Percentiles rank a stretch among this genome's conserved stretches.
These are phyloP conservation scores for Stipa capillata DNA, from an alignment of 176 grass and related monocot genomes.

Conservation along the genomic window DNA sequence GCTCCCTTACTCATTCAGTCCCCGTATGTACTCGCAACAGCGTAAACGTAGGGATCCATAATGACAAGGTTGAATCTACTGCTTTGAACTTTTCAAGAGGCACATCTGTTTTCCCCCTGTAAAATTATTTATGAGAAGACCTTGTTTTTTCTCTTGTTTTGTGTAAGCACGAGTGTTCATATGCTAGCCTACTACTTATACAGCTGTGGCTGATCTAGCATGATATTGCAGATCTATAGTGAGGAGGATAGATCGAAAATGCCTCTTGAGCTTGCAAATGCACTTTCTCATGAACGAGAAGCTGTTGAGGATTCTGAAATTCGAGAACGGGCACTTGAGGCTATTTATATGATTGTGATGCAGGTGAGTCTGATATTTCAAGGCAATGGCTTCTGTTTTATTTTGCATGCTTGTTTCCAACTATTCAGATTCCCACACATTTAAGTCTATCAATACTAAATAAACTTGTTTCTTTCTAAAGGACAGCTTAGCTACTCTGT, in stretches of 20 bases:
- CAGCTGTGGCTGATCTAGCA: background rate
- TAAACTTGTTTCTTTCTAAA: background rate
- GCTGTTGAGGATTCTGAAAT: conserved; percentile 79
- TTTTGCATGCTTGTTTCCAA: background rate
- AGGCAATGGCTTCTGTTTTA: background rate
- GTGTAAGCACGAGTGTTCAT: background rate
- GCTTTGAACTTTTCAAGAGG: background rate
- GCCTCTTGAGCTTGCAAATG: conserved; percentile 74
- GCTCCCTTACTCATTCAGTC: background rate
- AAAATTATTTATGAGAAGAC: background rate
- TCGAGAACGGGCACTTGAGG: conserved; percentile 73
- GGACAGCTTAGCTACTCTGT: background rate
- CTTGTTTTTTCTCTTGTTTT: background rate
- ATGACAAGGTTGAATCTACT: background rate
- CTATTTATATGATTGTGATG: conserved; percentile 91
- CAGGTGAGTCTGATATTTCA: conserved; percentile 41
- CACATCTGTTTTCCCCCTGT: background rate
- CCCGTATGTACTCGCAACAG: background rate
- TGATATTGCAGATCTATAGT: conserved; percentile 60
- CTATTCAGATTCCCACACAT: background rate
- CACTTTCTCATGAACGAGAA: conserved; percentile 89
- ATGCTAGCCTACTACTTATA: background rate
- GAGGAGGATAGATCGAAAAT: conserved; percentile 84
- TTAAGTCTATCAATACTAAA: background rate
- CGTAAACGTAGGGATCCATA: background rate